These are phyloP conservation scores for Tuber brumale DNA, from an alignment of 495 filamentous ascomycete genomes.

Conservation along the genomic window DNA sequence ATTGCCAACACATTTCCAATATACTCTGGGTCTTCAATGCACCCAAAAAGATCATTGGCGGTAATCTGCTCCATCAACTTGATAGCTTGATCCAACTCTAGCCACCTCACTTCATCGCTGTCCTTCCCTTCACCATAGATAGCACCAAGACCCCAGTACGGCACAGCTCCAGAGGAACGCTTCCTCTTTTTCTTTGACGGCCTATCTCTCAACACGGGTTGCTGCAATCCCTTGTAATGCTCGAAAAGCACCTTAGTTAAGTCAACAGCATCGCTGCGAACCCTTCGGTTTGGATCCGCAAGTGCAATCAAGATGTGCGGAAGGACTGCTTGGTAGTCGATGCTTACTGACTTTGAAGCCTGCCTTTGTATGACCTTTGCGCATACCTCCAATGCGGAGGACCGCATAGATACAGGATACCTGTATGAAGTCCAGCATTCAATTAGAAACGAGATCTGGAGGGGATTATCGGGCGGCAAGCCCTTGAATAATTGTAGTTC, in stretches of 20 bases:
- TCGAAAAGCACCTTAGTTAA: constrained; percentile 50
- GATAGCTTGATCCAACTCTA: constrained; percentile 53
- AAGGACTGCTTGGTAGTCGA: constrained; percentile 69
- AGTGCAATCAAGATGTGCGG: constrained; percentile 71
- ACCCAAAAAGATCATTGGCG: constrained; percentile 71
- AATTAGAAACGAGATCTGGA: constrained; percentile 70
- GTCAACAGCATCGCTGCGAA: constrained; percentile 67
- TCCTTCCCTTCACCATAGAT: constrained; percentile 54
- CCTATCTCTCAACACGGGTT: constrained; percentile 41
- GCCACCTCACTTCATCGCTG: constrained; percentile 51
- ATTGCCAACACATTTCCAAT: constrained; percentile 56
- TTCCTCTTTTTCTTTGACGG: constrained; percentile 44
- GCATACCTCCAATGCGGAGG: constrained; percentile 59
- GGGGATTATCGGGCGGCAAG: constrained; percentile 52
- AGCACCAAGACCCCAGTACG: constrained; percentile 50
- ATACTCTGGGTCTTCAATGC: constrained; percentile 63
- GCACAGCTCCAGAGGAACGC: constrained; percentile 34
- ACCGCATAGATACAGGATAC: constrained; percentile 59
- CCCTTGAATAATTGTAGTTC: constrained; percentile 53
- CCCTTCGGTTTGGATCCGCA: constrained; percentile 61
- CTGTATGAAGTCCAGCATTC: constrained; percentile 62
- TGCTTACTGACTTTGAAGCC: constrained; percentile 43
- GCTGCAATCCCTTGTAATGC: constrained; percentile 39
- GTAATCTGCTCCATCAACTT: constrained; percentile 60
- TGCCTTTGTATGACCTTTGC: constrained; percentile 50